Percentiles rank a stretch among this genome's conserved stretches.
These are phyloP conservation scores for Fusarium sp. DNA, from an alignment of 2,329 filamentous ascomycete genomes.

Conservation along the genomic window DNA sequence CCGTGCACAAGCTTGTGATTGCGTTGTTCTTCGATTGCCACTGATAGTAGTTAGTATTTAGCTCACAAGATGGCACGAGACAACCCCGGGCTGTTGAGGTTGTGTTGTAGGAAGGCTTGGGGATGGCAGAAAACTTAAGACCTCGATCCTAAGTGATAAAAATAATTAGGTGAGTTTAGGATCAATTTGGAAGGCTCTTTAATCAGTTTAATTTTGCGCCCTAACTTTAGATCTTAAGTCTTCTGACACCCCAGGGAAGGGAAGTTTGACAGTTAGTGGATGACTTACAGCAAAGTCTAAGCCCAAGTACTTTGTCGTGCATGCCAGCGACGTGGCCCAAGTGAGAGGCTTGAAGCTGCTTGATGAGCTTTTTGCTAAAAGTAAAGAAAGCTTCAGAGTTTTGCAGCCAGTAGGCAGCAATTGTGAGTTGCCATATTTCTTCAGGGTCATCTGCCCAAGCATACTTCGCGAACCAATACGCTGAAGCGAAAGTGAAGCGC, in stretches of 20 bases:
- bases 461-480: constrained; percentile 27
- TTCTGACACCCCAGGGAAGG: too few species aligned
- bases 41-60: not conserved
- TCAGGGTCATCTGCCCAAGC: constrained; percentile 21
- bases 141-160: too few species aligned
- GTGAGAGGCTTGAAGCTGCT: constrained; percentile 13
- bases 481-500: constrained; percentile 21
- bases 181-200: too few species aligned
- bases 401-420: constrained; percentile 17
- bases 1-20: constrained; percentile 2
- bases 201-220: too few species aligned
- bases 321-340: constrained; percentile 1
- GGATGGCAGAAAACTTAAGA: too few species aligned
- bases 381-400: constrained; percentile 20
- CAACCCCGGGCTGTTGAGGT: fast-evolving
- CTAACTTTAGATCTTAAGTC: too few species aligned
- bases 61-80: fast-evolving
- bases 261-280: not conserved
- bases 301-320: constrained; percentile 10
- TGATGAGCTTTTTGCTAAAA: constrained; percentile 23
- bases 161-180: too few species aligned
- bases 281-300: constrained; percentile 27
- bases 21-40: constrained; percentile 29
- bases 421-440: constrained; percentile 25
- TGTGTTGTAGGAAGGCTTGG: too few species aligned